Evolutionary conservation across 305 asterid genomes (phyloP), one percentile per base, ranked within the genome.

Genomic region (Solanum hybrid): DNA sequence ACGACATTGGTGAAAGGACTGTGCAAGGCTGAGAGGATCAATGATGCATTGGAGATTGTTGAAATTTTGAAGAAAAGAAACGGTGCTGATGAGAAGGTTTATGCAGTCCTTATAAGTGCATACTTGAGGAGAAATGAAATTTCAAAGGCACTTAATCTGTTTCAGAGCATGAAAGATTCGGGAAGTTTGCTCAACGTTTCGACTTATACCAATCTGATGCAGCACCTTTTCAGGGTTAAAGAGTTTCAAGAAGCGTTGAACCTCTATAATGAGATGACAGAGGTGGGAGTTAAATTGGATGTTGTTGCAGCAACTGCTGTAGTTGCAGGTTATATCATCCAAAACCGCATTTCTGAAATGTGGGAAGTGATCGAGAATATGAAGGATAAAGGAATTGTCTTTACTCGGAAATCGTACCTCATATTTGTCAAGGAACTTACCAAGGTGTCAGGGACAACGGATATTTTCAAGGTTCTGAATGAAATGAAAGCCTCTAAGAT

Each of bases 31-130:
- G 95, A 92, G 90, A 95, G 94, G 92, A 93, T 94, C 87, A 88
- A 87, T 22, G 99, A 97, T 92, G 98, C 98, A 17, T 27, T 94
- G 90, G 99, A 97, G 92, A 94, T 97, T 41, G 94, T 96, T 79
- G 97, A 95, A 90, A 97, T 97, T 88, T 79, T 95, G 95, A 95
- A 97, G 95, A 95, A 90, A 91, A 93, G 89, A 91, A 90, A 92
- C 41, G 91, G 91, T 45, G 90, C 92, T 51, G 91, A 91, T 88
- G 92, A 51, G 34, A 93, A 93, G 82, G 91, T 95, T 31, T 94
- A 93, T 45, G 95, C 91, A 75, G 92, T 91, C 89, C 92, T 96
- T 86, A 91, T 97, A 34, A 90, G 92, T 85, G 90, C 95, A 10
- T 92, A 92, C 92, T 92, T 97, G 95, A 91, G 92, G 87, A 94